Percentiles rank a stretch among this genome's conserved stretches.
phyloP scores from a whole-genome alignment of 1,284 basidiomycete species.

The Leccinum griseonigrum region DNA sequence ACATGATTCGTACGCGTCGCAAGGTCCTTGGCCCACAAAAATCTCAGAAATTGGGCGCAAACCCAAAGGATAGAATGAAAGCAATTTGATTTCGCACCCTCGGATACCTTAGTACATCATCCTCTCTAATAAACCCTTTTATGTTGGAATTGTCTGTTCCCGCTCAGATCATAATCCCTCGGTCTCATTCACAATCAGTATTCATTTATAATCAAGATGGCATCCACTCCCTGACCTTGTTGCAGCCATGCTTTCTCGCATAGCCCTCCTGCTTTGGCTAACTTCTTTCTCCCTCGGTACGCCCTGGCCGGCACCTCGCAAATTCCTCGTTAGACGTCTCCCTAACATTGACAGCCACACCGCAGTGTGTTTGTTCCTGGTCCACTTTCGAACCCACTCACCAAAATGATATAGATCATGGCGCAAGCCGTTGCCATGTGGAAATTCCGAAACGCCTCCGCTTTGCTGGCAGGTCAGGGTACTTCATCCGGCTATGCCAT shows the following conservation, averaged over 20 bases:
- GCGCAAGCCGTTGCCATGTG: conserved; percentile 11
- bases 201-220: conserved; percentile 2
- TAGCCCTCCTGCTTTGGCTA: conserved; percentile 9
- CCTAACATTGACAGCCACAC: conserved; percentile 5
- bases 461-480: conserved; percentile 12
- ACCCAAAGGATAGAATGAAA: conserved; percentile 25
- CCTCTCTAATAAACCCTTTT: conserved; percentile 13
- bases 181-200: conserved; percentile 10
- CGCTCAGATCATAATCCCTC: conserved; percentile 8
- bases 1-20: conserved; percentile 85
- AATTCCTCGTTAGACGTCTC: background rate
- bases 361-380: conserved; percentile 9
- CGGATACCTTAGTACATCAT: background rate
- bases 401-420: conserved; percentile 12
- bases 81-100: conserved; percentile 11
- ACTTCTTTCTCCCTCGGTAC: conserved; percentile 9
- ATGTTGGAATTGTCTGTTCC: conserved; percentile 6
- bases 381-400: conserved; percentile 1
- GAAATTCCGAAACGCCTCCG: conserved; percentile 23
- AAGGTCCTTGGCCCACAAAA: conserved; percentile 62
- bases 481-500: conserved; percentile 11
- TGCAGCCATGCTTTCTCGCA: conserved; percentile 13
- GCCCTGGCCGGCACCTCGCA: conserved; percentile 10
- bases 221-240: background rate
- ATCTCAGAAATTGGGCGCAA: conserved; percentile 26